Base-by-base conservation (phyloP, 768 basidiomycete genomes). In the Suillus placidus region DNA sequence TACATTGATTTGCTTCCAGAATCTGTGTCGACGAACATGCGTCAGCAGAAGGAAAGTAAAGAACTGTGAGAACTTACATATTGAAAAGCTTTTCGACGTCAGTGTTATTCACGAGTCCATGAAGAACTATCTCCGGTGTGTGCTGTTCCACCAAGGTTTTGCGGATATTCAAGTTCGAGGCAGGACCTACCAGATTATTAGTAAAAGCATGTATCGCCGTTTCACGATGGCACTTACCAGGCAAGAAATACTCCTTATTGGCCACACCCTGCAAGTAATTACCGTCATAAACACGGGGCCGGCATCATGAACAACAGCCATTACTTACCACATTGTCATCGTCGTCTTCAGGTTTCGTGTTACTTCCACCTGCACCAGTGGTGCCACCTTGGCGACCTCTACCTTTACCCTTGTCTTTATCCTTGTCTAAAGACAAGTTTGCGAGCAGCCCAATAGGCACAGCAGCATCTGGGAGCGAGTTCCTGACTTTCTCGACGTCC, bases 41-140 rank as follows among this genome's bases (percentile, higher is more conserved):
- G 51, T 67, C 37, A 67, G 60, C 23, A 26, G 57, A 18, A 20
- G 42, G 58, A 20, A 35, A n/a, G 26, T 34, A 2, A 54, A 51
- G 7, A 61, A 32, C 7, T 0, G 20, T 16, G 26, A 42, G 26
- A 14, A 83, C 92, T 38, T 69, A 93, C 91, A 94, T 92, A 40
- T 91, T 83, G 69, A 94, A 95, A n/a, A 95, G 77, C 68, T 88
- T 88, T 65, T 93, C 89, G 3, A 94, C 92, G 67, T 94, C 93
- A 56, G 86, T 85, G 0, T 89, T 85, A 1, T 87, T 88, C 42
- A 95, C 91, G 26, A 95, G 78, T 12, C 91, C 91, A 69, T 93
- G 92, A 2, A 92, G 85, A 49, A 94, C 73, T 64, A 95, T 93
- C 70, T 93, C 92, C 0, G 93, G 93, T 69, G 85, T 90, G 68